phyloP scores from a whole-genome alignment of 352 stramenopile species.

The Pythium chondricola region DNA sequence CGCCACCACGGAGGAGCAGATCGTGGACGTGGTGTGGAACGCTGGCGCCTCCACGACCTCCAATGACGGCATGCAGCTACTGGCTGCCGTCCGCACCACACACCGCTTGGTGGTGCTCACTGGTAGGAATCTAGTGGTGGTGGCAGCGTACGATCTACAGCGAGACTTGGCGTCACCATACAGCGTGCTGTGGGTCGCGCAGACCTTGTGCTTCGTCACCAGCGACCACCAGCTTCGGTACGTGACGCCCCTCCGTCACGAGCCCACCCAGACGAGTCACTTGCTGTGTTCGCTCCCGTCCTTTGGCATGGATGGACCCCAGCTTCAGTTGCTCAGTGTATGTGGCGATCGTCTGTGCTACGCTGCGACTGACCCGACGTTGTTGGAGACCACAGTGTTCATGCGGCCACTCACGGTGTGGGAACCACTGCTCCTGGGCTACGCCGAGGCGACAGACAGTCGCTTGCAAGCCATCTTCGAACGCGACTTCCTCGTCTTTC shows the following conservation, averaged over 20 bases:
- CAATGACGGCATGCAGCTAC: neutral
- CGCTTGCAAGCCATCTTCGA: constrained; percentile 54
- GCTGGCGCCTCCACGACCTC: neutral
- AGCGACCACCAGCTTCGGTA: constrained; percentile 42
- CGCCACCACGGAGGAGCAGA: constrained; percentile 25
- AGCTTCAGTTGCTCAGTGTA: constrained; percentile 33
- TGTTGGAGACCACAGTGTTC: constrained; percentile 28
- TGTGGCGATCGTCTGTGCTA: constrained; percentile 58
- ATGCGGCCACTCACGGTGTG: constrained; percentile 40
- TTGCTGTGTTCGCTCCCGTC: constrained; percentile 30
- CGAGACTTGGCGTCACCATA: constrained; percentile 32
- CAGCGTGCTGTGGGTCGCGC: constrained; percentile 63
- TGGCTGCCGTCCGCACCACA: constrained; percentile 50
- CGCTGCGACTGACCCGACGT: constrained; percentile 28
- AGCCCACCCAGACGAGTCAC: neutral
- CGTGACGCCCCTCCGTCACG: constrained; percentile 28
- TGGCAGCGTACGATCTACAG: constrained; percentile 32
- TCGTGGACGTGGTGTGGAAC: constrained; percentile 59
- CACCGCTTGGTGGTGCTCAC: constrained; percentile 53
- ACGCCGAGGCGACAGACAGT: constrained; percentile 17
- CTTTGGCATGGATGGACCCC: constrained; percentile 12
- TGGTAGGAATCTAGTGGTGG: constrained; percentile 16
- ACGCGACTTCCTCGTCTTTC: constrained; percentile 52
- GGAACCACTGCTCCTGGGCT: constrained; percentile 49
- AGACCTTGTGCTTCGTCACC: constrained; percentile 60